Percentiles rank a stretch among this genome's conserved stretches.
These are phyloP conservation scores for Tylopilus balloui DNA, from an alignment of 768 basidiomycete species.

Conservation along the genomic window DNA sequence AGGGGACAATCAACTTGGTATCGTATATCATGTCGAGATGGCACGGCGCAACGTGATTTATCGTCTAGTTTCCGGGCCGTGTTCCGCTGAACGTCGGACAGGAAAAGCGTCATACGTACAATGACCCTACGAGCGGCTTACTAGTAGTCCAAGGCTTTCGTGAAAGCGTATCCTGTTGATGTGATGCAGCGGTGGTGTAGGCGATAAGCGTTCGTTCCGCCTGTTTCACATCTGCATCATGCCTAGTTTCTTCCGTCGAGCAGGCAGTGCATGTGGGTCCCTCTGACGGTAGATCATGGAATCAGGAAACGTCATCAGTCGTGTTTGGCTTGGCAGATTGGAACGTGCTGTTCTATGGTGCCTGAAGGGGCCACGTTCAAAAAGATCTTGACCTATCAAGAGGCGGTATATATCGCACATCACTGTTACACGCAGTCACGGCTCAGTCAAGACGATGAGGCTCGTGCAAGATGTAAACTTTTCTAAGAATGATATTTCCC, in stretches of 20 bases:
- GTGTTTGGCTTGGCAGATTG: not conserved
- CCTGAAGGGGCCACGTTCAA: not conserved
- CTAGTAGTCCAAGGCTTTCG: too few relatives aligned
- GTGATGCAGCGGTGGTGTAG: too few relatives aligned
- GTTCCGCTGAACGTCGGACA: not conserved
- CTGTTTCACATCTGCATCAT: not conserved
- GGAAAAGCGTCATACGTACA: not conserved
- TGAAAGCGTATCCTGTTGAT: too few relatives aligned
- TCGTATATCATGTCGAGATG: too few relatives aligned
- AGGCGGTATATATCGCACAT: not conserved
- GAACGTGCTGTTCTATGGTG: not conserved
- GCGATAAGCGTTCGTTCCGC: too few relatives aligned
- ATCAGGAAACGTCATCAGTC: not conserved
- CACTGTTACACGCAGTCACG: not conserved
- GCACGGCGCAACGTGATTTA: not conserved
- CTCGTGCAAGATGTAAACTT: not conserved
- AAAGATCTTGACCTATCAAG: not conserved
- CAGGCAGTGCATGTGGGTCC: too few relatives aligned
- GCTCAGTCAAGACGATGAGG: not conserved
- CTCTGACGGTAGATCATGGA: slow-evolving; percentile 9
- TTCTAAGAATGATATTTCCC: not conserved
- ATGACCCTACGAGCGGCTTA: too few relatives aligned
- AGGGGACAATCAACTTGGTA: not conserved
- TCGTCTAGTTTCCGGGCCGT: not conserved
- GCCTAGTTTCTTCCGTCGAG: too few relatives aligned